Conservation (phyloP, 2,329 filamentous ascomycete genomes). For the Madurella fahalii region DNA sequence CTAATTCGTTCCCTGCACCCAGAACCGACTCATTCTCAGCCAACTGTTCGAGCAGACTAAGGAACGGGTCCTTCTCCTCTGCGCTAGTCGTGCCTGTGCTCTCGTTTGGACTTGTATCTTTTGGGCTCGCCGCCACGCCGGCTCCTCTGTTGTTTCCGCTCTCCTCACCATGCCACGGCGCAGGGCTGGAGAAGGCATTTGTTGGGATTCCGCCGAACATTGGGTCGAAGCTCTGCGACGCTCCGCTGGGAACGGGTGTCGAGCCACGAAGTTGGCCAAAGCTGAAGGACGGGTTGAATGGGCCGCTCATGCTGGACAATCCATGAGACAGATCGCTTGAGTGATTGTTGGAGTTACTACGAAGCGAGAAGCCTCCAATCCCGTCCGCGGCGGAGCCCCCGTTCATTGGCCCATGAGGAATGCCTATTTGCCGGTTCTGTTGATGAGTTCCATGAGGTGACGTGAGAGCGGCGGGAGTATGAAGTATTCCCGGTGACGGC, state of each 20-base stretch:
- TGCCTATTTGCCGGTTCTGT: slow-evolving; percentile 29
- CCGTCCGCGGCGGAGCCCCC: slow-evolving; percentile 35
- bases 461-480: slow-evolving; percentile 36
- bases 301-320: slow-evolving; percentile 31
- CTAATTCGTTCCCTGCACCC: slow-evolving; percentile 68
- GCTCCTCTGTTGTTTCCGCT: slow-evolving; percentile 17
- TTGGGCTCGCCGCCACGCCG: slow-evolving; percentile 37
- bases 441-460: slow-evolving; percentile 33
- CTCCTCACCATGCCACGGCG: slow-evolving; percentile 47
- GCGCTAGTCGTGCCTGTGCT: slow-evolving; percentile 44
- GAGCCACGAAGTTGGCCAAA: slow-evolving; percentile 29
- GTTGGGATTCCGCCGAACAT: slow-evolving; percentile 57
- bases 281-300: slow-evolving; percentile 43
- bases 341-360: slow-evolving; percentile 27
- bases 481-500: slow-evolving; percentile 37
- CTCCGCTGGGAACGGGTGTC: slow-evolving; percentile 14
- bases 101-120: slow-evolving; percentile 46
- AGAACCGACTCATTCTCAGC: slow-evolving; percentile 72
- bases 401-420: slow-evolving; percentile 32
- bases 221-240: slow-evolving; percentile 44
- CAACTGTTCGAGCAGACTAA: slow-evolving; percentile 74
- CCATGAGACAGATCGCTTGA: slow-evolving; percentile 16
- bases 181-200: slow-evolving; percentile 49
- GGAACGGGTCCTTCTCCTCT: slow-evolving; percentile 75
- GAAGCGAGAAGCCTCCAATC: slow-evolving; percentile 36